Base-by-base conservation (phyloP, 176 grass and related monocot genomes). In the Oryza australiensis region DNA sequence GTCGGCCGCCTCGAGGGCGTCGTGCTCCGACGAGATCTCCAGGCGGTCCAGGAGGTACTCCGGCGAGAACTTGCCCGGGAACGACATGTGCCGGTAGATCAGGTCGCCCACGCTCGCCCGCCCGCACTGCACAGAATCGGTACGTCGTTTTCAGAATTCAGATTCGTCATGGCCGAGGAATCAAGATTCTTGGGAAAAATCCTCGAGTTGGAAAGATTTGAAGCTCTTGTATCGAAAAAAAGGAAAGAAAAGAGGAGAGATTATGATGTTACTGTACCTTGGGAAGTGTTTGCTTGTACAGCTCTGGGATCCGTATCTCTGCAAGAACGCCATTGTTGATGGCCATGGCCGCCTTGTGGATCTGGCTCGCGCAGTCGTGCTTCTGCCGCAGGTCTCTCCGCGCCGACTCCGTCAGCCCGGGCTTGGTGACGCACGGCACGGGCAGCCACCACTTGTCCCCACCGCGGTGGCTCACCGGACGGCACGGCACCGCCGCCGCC, bases 391-490 rank as follows among this genome's bases (percentile, higher is more conserved):
- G 81, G 86, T 92, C 79, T 77, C 92, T 77, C 83, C 82, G 81
- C 66, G 82, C 85, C 43, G 86, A 23, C 82, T 91, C 94, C 33
- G 85, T 86, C 26, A 97, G 84, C 42, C 92, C 95, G 60, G 88
- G 77, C 72, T 87, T 75, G 55, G 90, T 78, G 77, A 98, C 77
- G 78, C 92, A 85, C 6, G 95, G 95, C 72, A 94, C 86, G 10
- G 95, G 95, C 34, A 94, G 83, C 95, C 95, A 98, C 95, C 95
- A 98, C 84, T 90, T 89, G 24, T 89, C 90, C 3, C 86, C 90
- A 62, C 79, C 93, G 15, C 86, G 82, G 79, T 87, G 87, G 75
- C 76, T 81, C 71, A 22, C 75, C 71, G 77, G 79, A 62, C 55
- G 18, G 73, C 86, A 83, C 9, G 88, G 87, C 80, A 41, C 69